These are phyloP conservation scores for Fusarium veterinarium DNA, from an alignment of 2,329 filamentous ascomycete species.

Conservation along the genomic window DNA sequence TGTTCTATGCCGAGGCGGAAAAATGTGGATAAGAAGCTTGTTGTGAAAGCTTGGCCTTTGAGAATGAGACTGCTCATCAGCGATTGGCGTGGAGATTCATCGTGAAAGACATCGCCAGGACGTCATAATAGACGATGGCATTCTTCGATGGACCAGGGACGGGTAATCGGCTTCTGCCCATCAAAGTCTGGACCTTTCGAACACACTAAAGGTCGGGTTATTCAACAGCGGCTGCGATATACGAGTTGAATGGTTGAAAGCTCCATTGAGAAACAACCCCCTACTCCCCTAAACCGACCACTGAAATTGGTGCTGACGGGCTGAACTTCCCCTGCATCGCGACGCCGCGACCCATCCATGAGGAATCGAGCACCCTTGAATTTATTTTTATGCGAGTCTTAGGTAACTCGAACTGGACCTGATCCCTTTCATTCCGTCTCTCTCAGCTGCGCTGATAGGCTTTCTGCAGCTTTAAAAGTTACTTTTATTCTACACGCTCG, in stretches of 20 bases:
- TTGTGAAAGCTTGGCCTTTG: slow-evolving; percentile 29
- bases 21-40: slow-evolving; percentile 39
- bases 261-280: background rate
- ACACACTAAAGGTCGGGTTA: background rate
- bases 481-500: background rate
- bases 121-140: slow-evolving; percentile 2
- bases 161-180: slow-evolving; percentile 31
- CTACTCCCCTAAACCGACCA: slow-evolving; percentile 13
- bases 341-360: slow-evolving; percentile 1
- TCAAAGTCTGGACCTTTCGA: background rate
- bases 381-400: slow-evolving; percentile 17
- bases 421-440: background rate
- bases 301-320: slow-evolving; percentile 33
- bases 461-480: background rate
- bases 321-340: slow-evolving; percentile 31
- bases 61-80: slow-evolving; percentile 28
- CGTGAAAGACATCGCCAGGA: background rate
- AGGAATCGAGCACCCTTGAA: slow-evolving; percentile 13
- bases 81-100: slow-evolving; percentile 29
- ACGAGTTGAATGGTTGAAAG: slow-evolving; percentile 1
- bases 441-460: slow-evolving; percentile 7
- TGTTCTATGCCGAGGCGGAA: slow-evolving; percentile 16
- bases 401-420: background rate
- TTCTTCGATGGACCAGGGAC: slow-evolving; percentile 8
- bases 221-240: slow-evolving; percentile 7